Percentiles rank a stretch among this genome's conserved stretches.
Evolutionary conservation across 345 rosid species (phyloP).

Genomic region (Nephelium lappaceum): DNA sequence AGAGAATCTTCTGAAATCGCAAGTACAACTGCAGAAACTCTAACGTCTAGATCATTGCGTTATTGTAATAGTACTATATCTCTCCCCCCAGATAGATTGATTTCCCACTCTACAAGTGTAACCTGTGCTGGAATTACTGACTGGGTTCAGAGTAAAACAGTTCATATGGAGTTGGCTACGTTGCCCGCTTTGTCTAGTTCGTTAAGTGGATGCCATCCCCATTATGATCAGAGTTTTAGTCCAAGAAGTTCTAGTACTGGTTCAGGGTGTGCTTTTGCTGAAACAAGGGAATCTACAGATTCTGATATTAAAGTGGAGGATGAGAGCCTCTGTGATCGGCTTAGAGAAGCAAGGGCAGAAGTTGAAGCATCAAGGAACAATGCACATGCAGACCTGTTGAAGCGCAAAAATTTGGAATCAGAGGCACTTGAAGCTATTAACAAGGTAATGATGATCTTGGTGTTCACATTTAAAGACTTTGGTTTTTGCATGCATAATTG

Average conservation of each 20-base stretch:
- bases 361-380: slow-evolving; percentile 34
- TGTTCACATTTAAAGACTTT: slow-evolving; percentile 2
- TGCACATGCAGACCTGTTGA: slow-evolving; percentile 39
- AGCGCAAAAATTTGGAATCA: slow-evolving; percentile 41
- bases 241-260: slow-evolving; percentile 27
- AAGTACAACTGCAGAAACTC: slow-evolving; percentile 13
- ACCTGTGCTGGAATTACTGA: slow-evolving; percentile 23
- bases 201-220: slow-evolving; percentile 14
- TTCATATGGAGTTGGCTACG: slow-evolving; percentile 18
- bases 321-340: slow-evolving; percentile 32
- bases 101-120: slow-evolving; percentile 29
- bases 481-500: background rate
- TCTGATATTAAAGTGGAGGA: slow-evolving; percentile 41
- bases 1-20: slow-evolving; percentile 52
- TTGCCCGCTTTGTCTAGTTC: slow-evolving; percentile 23
- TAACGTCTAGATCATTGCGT: slow-evolving; percentile 34
- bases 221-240: slow-evolving; percentile 26
- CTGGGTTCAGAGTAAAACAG: slow-evolving; percentile 35
- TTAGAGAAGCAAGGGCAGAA: slow-evolving; percentile 35
- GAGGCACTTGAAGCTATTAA: slow-evolving; percentile 48
- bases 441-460: slow-evolving; percentile 44
- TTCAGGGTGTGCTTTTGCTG: slow-evolving; percentile 35
- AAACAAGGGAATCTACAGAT: slow-evolving; percentile 37
- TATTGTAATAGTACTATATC: slow-evolving; percentile 19
- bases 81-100: slow-evolving; percentile 16